Evolutionary conservation across 495 filamentous ascomycete genomes (phyloP), one percentile per base, ranked within the genome.

Genomic region (Lophium mytilinum): DNA sequence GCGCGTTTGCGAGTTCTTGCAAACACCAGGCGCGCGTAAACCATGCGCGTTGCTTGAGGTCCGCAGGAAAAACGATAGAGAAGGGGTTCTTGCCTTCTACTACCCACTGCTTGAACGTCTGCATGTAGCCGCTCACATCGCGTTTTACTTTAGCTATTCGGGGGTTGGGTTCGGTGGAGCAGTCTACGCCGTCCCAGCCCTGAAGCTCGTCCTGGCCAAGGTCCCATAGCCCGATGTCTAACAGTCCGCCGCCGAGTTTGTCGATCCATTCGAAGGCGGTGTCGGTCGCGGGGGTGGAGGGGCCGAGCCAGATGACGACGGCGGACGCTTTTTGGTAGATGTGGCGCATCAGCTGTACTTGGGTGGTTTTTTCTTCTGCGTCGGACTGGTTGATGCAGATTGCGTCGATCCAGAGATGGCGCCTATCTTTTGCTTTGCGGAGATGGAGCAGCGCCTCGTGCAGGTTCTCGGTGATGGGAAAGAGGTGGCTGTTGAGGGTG

Each of bases 381-480:
- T 68, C 52, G 0, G 41, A 21, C 35, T 72, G 69, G 47, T 72
- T 57, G 51, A 72, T 71, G 54, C 69, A 72, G 14, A 72, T 56
- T 9, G 65, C 65, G 37, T 62, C 49, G 19, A 52, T 39, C 54
- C 54, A 57, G 9, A 57, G 6, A 3, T 36, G 18, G 4, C 51
- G 15, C 37, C 19, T 17, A n/a, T 55, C 35, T 1, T 50, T 39
- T 7, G 30, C 9, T 18, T 54, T 30, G 6, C 24, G 50, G 17
- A 53, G 21, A 9, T 41, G 9, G 7, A 51, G 18, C 15, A 56
- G 30, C 1, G 39, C 45, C 1, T 14, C 33, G 37, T 24, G 9
- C 8, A 56, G 30, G 42, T 43, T 61, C 33, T 52, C 43, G 7
- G 53, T 56, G 7, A 53, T 30, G 0, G 14, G 36, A 1, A 48